Evolutionary conservation across 1,284 basidiomycete genomes (phyloP).

Genomic region (Austroboletus niveus): DNA sequence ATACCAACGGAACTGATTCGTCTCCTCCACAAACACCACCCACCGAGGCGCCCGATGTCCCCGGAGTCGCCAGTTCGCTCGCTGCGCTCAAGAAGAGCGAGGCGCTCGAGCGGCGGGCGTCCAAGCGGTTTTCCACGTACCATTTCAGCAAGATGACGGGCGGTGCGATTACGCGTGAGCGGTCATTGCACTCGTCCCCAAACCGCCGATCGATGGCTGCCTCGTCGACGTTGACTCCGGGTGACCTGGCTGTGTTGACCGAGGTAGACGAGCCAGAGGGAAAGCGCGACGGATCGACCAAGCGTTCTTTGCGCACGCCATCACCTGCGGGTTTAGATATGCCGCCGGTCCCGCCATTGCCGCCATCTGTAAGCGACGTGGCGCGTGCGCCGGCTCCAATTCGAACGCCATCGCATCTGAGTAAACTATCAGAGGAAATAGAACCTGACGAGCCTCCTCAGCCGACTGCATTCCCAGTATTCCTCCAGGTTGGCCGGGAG

Average conservation of each 20-base stretch:
- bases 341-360: constrained; percentile 50
- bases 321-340: constrained; percentile 35
- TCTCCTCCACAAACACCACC: constrained; percentile 44
- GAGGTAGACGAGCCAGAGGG: constrained; percentile 57
- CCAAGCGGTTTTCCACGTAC: constrained; percentile 95
- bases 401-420: constrained; percentile 27
- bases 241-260: constrained; percentile 66
- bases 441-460: constrained; percentile 22
- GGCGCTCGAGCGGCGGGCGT: constrained; percentile 86
- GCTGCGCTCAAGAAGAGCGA: constrained; percentile 88
- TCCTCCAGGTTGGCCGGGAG: constrained; percentile 88
- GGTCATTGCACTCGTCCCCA: constrained; percentile 30
- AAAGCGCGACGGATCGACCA: constrained; percentile 27
- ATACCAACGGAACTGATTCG: constrained; percentile 26
- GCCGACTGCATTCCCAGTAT: constrained; percentile 61
- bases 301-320: constrained; percentile 24
- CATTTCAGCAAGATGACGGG: constrained; percentile 94
- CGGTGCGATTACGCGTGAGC: constrained; percentile 44
- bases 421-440: constrained; percentile 20
- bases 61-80: constrained; percentile 79
- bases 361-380: constrained; percentile 19
- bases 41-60: constrained; percentile 44
- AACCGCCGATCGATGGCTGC: constrained; percentile 69
- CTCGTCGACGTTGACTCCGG: constrained; percentile 57
- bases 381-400: constrained; percentile 37